These are phyloP conservation scores for Termitomyces sp. DNA, from an alignment of 768 basidiomycete genomes.

Conservation along the genomic window DNA sequence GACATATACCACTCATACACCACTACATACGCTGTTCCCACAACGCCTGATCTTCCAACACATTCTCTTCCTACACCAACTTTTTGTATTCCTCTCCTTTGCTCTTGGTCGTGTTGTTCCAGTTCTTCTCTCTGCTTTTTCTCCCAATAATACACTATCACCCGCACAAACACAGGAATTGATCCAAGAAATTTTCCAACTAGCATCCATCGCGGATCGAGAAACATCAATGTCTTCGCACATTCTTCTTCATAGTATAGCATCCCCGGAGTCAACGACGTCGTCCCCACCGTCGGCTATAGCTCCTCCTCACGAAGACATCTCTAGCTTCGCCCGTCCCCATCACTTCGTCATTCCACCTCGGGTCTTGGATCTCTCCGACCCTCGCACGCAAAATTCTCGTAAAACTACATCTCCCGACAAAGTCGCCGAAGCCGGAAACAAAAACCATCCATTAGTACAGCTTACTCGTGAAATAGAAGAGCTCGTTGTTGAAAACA, in stretches of 20 bases:
- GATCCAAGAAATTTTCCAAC: slow-evolving; percentile 32
- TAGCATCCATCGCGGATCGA: slow-evolving; percentile 42
- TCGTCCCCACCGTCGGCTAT: slow-evolving; percentile 14
- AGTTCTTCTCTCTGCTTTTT: slow-evolving; percentile 58
- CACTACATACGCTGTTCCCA: slow-evolving; percentile 47
- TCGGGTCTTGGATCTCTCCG: slow-evolving; percentile 7
- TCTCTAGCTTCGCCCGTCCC: slow-evolving; percentile 36
- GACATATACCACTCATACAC: slow-evolving; percentile 24
- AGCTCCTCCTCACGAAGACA: slow-evolving; percentile 23
- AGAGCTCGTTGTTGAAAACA: slow-evolving; percentile 60
- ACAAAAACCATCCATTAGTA: slow-evolving; percentile 28
- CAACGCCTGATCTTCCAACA: slow-evolving; percentile 72
- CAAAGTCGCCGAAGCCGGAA: not conserved
- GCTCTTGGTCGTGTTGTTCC: slow-evolving; percentile 73
- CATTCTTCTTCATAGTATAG: slow-evolving; percentile 51
- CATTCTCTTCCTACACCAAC: slow-evolving; percentile 70
- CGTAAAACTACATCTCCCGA: not conserved
- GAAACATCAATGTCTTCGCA: slow-evolving; percentile 61
- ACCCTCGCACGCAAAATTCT: slow-evolving; percentile 5
- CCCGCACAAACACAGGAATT: slow-evolving; percentile 43
- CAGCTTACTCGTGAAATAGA: slow-evolving; percentile 57
- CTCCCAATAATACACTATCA: slow-evolving; percentile 38
- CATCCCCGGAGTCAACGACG: slow-evolving; percentile 25
- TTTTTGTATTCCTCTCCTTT: slow-evolving; percentile 72
- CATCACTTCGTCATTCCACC: slow-evolving; percentile 26